Percentiles rank a stretch among this genome's conserved stretches.
Conservation (phyloP, 306 rosid species). For the Acacia melanoxylon region DNA sequence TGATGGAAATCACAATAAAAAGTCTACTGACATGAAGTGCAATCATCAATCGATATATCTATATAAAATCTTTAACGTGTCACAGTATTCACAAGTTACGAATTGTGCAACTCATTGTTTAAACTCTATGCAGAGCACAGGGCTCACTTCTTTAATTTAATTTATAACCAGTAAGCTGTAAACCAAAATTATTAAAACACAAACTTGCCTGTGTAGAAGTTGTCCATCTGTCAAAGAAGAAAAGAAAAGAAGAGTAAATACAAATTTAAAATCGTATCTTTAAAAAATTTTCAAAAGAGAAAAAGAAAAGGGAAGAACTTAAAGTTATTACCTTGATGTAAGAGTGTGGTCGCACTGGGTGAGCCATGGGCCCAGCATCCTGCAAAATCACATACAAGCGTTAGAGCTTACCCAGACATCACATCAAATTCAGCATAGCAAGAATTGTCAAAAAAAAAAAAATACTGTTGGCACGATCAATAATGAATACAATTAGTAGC, state of each 20-base stretch:
- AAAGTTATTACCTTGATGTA: slow-evolving; percentile 81
- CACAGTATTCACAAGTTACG: not conserved
- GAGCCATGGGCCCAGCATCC: slow-evolving; percentile 99
- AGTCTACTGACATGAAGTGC: slow-evolving; percentile 3
- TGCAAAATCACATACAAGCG: slow-evolving; percentile 42
- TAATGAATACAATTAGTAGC: slow-evolving; percentile 6
- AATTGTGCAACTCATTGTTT: not conserved
- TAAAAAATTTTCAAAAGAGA: slow-evolving; percentile 7
- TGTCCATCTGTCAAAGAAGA: slow-evolving; percentile 85
- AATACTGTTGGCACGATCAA: not conserved
- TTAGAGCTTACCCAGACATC: slow-evolving; percentile 21
- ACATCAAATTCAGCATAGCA: slow-evolving; percentile 5
- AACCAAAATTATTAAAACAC: slow-evolving; percentile 23
- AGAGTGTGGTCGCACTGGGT: slow-evolving; percentile 98
- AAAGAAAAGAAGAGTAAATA: slow-evolving; percentile 27
- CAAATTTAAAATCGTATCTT: slow-evolving; percentile 24
- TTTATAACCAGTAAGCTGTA: slow-evolving; percentile 23
- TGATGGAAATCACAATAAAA: slow-evolving; percentile 29
- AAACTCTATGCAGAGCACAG: not conserved
- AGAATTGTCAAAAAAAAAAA: not conserved
- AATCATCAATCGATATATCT: not conserved
- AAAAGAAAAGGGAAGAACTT: slow-evolving; percentile 23
- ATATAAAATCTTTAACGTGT: not conserved
- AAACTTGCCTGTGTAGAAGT: slow-evolving; percentile 90
- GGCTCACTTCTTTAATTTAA: not conserved